Conservation (phyloP, 352 stramenopile genomes). For the Pythium oligandrum region DNA sequence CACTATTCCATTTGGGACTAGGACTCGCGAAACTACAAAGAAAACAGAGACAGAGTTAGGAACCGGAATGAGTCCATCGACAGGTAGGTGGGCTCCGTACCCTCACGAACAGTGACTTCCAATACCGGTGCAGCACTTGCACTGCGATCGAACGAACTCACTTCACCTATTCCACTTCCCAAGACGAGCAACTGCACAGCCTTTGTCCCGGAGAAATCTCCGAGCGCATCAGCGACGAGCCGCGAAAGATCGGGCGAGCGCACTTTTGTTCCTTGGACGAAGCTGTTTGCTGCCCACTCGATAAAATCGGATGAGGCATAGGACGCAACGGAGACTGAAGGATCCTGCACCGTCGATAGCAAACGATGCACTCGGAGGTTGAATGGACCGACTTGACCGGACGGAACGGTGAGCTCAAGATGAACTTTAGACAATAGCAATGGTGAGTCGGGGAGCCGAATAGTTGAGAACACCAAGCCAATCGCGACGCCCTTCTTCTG, state of each 20-base stretch:
- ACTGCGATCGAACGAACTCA: slow-evolving; percentile 35
- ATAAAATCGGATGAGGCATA: slow-evolving; percentile 23
- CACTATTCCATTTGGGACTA: slow-evolving; percentile 6
- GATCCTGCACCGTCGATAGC: neutral
- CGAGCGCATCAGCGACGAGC: slow-evolving; percentile 3
- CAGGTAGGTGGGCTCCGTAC: slow-evolving; percentile 12
- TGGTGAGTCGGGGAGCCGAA: slow-evolving; percentile 21
- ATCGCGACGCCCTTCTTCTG: slow-evolving; percentile 17
- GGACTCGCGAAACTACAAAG: slow-evolving; percentile 11
- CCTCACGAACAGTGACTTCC: slow-evolving; percentile 33
- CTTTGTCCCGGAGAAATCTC: slow-evolving; percentile 6
- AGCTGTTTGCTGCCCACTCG: slow-evolving; percentile 19
- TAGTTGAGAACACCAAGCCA: slow-evolving; percentile 15
- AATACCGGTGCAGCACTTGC: slow-evolving; percentile 20
- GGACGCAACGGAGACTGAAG: slow-evolving; percentile 8
- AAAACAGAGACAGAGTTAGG: neutral
- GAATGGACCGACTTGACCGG: slow-evolving; percentile 38
- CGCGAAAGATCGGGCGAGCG: slow-evolving; percentile 29
- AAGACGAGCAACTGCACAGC: slow-evolving; percentile 25
- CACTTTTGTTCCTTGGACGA: slow-evolving; percentile 11
- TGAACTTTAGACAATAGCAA: slow-evolving; percentile 21
- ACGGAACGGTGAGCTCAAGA: slow-evolving; percentile 35
- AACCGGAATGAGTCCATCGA: neutral
- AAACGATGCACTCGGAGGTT: slow-evolving; percentile 30
- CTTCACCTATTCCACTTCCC: slow-evolving; percentile 42